A percentile compares a stretch with the other conserved stretches of the same genome.
phyloP scores from a whole-genome alignment of 2,329 filamentous ascomycete genomes.

The Samsoniella hepiali region DNA sequence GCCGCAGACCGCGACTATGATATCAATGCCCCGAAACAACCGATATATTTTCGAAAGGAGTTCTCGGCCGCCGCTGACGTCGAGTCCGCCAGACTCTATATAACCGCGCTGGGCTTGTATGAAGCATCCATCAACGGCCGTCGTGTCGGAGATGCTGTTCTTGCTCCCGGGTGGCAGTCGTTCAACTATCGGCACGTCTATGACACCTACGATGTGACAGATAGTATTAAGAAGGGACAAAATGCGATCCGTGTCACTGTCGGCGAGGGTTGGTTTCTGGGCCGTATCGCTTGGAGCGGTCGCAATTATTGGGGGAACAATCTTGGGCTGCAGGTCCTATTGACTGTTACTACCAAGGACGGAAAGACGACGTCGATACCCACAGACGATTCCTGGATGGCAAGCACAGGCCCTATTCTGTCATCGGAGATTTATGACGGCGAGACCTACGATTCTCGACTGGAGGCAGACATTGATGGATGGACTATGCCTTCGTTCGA shows the following conservation, averaged over 20 bases:
- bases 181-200: slow-evolving; percentile 51
- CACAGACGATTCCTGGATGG: slow-evolving; percentile 39
- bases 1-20: slow-evolving; percentile 30
- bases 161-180: slow-evolving; percentile 52
- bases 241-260: slow-evolving; percentile 39
- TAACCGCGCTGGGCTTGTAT: slow-evolving; percentile 45
- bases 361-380: slow-evolving; percentile 28
- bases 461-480: slow-evolving; percentile 29
- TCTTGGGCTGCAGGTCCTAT: slow-evolving; percentile 37
- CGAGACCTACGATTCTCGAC: slow-evolving; percentile 45
- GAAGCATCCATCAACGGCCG: slow-evolving; percentile 46
- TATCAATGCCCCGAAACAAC: slow-evolving; percentile 28
- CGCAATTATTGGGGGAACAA: slow-evolving; percentile 37
- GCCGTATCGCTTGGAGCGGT: slow-evolving; percentile 33
- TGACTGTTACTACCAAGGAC: slow-evolving; percentile 35
- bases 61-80: slow-evolving; percentile 29
- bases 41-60: slow-evolving; percentile 33
- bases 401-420: slow-evolving; percentile 32
- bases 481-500: slow-evolving; percentile 28
- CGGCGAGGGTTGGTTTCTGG: slow-evolving; percentile 49
- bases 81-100: slow-evolving; percentile 42
- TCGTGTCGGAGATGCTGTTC: slow-evolving; percentile 36
- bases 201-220: slow-evolving; percentile 50
- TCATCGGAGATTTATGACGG: slow-evolving; percentile 50
- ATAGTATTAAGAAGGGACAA: slow-evolving; percentile 35